A percentile compares a stretch with the other conserved stretches of the same genome.
Evolutionary conservation across 441 rosid species (phyloP).

Genomic region (Sinapis alba): DNA sequence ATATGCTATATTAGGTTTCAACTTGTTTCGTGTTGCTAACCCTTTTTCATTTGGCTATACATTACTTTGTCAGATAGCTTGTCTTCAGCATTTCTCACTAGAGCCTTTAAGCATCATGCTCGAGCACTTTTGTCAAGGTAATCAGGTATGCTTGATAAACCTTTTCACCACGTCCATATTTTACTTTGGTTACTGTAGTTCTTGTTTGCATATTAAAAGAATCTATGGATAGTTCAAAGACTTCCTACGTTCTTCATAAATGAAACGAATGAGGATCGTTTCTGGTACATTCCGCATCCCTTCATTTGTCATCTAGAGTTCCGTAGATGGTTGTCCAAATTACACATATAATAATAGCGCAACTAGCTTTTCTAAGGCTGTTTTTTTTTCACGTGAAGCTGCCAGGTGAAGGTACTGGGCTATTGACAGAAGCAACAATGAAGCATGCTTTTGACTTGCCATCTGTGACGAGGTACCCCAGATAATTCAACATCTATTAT

Average conservation of each 20-base stretch:
- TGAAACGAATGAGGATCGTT: constrained; percentile 14
- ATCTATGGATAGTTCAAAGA: not conserved
- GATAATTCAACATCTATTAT: constrained; percentile 13
- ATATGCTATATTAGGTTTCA: constrained; percentile 6
- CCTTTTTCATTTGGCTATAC: constrained; percentile 12
- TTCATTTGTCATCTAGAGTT: constrained; percentile 2
- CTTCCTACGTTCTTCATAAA: not conserved
- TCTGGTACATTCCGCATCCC: constrained; percentile 16
- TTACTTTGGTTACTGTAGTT: constrained; percentile 9
- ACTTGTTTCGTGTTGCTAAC: constrained; percentile 3
- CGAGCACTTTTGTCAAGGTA: constrained; percentile 50
- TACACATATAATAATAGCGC: not conserved
- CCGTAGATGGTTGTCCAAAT: not conserved
- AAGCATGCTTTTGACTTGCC: constrained; percentile 62
- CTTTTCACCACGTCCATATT: constrained; percentile 1
- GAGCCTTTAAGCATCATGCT: constrained; percentile 77
- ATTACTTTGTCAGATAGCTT: constrained; percentile 69
- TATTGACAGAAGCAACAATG: constrained; percentile 51
- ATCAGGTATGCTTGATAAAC: constrained; percentile 50
- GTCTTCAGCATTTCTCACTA: constrained; percentile 75
- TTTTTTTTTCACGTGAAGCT: constrained; percentile 41
- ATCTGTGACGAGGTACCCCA: constrained; percentile 62
- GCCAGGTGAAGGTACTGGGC: constrained; percentile 48
- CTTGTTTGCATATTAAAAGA: constrained; percentile 12
- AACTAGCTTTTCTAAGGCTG: constrained; percentile 14